Conservation (phyloP, 331 rosid genomes). For the Acacia concinna region DNA sequence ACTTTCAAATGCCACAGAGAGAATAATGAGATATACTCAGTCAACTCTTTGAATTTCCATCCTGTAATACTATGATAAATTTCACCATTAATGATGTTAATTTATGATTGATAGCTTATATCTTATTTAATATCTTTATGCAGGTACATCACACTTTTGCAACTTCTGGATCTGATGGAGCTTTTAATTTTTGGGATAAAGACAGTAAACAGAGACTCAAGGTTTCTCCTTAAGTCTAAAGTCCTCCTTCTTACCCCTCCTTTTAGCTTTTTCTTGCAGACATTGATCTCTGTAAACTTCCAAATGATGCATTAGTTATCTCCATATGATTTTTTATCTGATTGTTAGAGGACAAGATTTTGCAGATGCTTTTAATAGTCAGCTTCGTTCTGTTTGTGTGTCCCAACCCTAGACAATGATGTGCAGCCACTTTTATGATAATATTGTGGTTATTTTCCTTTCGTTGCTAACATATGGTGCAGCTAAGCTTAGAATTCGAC, state of each 20-base stretch:
- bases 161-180: constrained; percentile 96
- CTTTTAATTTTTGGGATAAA: constrained; percentile 96
- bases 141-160: constrained; percentile 95
- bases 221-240: constrained; percentile 40
- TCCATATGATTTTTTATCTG: not conserved
- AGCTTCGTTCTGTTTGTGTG: not conserved
- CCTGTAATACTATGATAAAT: constrained; percentile 32
- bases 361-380: not conserved
- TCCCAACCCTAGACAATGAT: not conserved
- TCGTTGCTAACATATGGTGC: not conserved
- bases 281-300: not conserved
- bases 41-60: constrained; percentile 72
- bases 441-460: not conserved
- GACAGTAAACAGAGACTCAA: constrained; percentile 97
- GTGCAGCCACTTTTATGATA: not conserved
- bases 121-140: constrained; percentile 32
- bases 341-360: not conserved
- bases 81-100: not conserved
- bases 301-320: not conserved
- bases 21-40: constrained; percentile 59
- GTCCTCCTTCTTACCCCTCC: not conserved
- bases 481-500: not conserved
- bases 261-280: not conserved
- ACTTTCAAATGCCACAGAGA: constrained; percentile 85
- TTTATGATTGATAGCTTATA: constrained; percentile 16